Evolutionary conservation across 352 stramenopile species (phyloP), one percentile per base, ranked within the genome.

Genomic region (Phytophthora hibernalis): DNA sequence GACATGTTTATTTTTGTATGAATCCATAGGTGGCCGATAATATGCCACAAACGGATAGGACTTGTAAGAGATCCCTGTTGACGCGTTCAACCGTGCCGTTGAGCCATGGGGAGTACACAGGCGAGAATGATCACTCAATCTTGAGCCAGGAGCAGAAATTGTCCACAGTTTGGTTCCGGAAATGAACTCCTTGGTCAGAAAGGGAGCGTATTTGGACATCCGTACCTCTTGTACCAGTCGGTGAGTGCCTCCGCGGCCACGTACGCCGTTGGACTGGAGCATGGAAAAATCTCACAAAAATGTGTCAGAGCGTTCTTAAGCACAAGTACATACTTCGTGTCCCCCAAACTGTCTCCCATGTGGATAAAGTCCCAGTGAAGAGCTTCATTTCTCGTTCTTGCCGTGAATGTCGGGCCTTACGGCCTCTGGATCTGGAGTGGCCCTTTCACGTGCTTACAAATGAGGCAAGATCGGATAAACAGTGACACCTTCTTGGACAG

Each of bases 51-150:
- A n/a, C n/a, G n/a, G n/a, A n/a, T 0, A 61, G 24, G 2, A 54
- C 59, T 20, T 55, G 59, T 11, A 67, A 31, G 0, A 67, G 10
- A 18, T 61, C 43, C n/a, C 30, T 16, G 42, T 61, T 67, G 9
- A 61, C 30, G 1, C 59, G 20, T 31, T 61, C 59, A 1, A 60
- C 20, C 0, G 31, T 61, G 1, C 42, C 42, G 13, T 61, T 60
- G 1, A 59, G 15, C 31, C 42, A 43, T 2, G 50, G 50, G 0
- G 42, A 43, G 50, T 67, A 61, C 0, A 55, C 59, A 0, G 49
- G 50, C 1, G 31, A 67, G 37, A 61, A 67, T 18, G 30, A 49
- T 4, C 30, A 42, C 18, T 61, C 50, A 11, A 50, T 54, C 21
- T 60, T 60, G 16, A 61, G 50, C 2, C 30, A 1, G 12, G 28